Base-by-base conservation (phyloP, 2,329 filamentous ascomycete species). In the Escovopsis weberi region DNA sequence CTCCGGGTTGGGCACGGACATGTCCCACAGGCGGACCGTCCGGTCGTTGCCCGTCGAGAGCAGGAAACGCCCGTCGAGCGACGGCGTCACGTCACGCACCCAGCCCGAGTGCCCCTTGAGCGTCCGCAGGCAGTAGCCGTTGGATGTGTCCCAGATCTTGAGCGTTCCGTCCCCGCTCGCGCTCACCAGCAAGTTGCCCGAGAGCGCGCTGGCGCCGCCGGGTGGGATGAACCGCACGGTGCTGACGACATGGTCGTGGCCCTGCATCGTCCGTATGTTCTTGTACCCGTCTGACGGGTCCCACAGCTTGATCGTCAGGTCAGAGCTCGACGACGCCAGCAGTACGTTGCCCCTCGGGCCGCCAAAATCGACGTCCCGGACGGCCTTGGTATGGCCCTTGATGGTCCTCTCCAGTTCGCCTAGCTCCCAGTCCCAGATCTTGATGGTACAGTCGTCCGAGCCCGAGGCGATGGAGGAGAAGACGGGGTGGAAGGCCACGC, bases 401-500 rank as follows among this genome's bases (percentile, higher is more conserved):
- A 94, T 74, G 1, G 88, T 95, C 48, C 81, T 70, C 59, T 95
- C 87, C 4, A 93, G 69, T 61, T 95, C 88, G 38, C 89, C 89
- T 23, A 93, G 66, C 56, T 95, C 88, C 82, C 87, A 95, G 56
- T 95, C 88, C 88, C 88, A 95, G 45, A 95, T 87, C 56, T 95
- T 95, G 59, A 95, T 94, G 4, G 84, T 94, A 43, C 78, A 84
- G 60, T 95, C 89, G 59, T 94, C 88, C 6, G 87, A 93, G n/a
- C 85, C 88, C 0, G 86, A 91, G 12, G 88, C 89, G 19, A 95
- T 68, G 6, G 85, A 89, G 11, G 86, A 89, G 62, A 94, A 95
- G 30, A 91, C 72, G 0, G 88, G 88, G 59, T 95, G 88, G 57
- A 95, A 95, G n/a, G 88, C 87, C 44, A 95, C 79, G 54, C 85